phyloP scores from a whole-genome alignment of 768 basidiomycete genomes.

The Boletus rubropictus region DNA sequence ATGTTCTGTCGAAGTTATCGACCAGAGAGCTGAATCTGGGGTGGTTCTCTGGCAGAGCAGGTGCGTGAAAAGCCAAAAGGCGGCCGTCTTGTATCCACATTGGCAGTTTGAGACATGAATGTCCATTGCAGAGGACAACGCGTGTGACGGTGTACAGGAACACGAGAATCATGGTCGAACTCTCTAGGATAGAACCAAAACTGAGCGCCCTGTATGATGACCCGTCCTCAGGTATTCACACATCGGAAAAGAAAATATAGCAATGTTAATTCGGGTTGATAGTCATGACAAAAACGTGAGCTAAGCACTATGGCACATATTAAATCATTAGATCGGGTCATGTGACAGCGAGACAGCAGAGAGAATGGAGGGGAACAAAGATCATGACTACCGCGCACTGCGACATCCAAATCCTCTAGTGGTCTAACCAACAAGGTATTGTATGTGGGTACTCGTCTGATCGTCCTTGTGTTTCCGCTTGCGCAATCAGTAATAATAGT shows the following conservation, averaged over 20 bases:
- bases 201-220: too few species aligned
- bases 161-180: too few species aligned
- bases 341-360: slow-evolving; percentile 10
- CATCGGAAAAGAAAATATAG: too few species aligned
- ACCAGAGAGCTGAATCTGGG: too few species aligned
- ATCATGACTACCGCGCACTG: slow-evolving; percentile 1
- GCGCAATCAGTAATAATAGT: slow-evolving; percentile 12
- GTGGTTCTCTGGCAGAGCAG: too few species aligned
- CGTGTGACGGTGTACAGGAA: too few species aligned
- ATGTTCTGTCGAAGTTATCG: slow-evolving; percentile 56
- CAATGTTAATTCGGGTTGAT: not conserved
- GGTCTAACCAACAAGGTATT: slow-evolving; percentile 17
- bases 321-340: slow-evolving; percentile 7
- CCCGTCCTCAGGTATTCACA: too few species aligned
- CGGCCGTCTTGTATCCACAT: too few species aligned
- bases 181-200: too few species aligned
- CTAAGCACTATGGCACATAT: slow-evolving; percentile 2
- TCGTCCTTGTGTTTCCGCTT: slow-evolving; percentile 10
- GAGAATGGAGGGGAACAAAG: not conserved
- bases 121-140: too few species aligned
- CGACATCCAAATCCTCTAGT: slow-evolving; percentile 4
- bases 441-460: slow-evolving; percentile 6
- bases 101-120: too few species aligned
- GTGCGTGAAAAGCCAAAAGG: too few species aligned
- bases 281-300: not conserved